Base-by-base conservation (phyloP, 768 basidiomycete genomes). In the Kwoniella mangroviensis region DNA sequence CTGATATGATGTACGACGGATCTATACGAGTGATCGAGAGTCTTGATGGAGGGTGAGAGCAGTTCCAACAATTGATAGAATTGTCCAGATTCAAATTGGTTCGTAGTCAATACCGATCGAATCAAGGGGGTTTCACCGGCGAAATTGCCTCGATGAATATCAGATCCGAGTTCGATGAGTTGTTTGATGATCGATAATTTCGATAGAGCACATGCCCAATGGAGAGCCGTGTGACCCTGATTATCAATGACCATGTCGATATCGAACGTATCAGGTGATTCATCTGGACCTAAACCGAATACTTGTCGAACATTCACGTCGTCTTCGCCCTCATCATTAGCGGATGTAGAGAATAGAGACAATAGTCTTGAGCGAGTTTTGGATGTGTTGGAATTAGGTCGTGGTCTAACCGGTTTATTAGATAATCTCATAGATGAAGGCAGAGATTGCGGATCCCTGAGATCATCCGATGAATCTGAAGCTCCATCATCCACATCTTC, bases 121-220 rank as follows among this genome's bases (percentile, higher is more conserved):
- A 97, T 92, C 40, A 99, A 88, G 1, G 97, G 90, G 0, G 96
- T 98, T 83, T 99, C 97, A 56, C 97, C 95, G 4, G 91, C 88
- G 79, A 90, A 90, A 84, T 98, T 98, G 1, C 97, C 97, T 9
- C 93, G 88, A 75, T 93, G 88, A 17, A 93, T 85, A 81, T 98
- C 95, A 1, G 95, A 93, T 40, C 94, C 94, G 56, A 86, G 85
- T 1, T 84, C 84, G 68, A 98, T 86, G 43, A 99, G 87, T 11
- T 89, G 88, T 26, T 88, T 87, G 19, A 92, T 87, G 42, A 87
- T 88, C 26, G 86, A 85, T 59, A 88, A 86, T 22, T 92, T 88
- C 0, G 90, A 92, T 60, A 98, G 86, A 54, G 94, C 92, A 6
- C 94, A 90, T 1, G 97, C 95, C 71, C 98, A 87, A 81, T 99